Evolutionary conservation across 2,329 filamentous ascomycete genomes (phyloP).

Genomic region (Beauveria brongniartii): DNA sequence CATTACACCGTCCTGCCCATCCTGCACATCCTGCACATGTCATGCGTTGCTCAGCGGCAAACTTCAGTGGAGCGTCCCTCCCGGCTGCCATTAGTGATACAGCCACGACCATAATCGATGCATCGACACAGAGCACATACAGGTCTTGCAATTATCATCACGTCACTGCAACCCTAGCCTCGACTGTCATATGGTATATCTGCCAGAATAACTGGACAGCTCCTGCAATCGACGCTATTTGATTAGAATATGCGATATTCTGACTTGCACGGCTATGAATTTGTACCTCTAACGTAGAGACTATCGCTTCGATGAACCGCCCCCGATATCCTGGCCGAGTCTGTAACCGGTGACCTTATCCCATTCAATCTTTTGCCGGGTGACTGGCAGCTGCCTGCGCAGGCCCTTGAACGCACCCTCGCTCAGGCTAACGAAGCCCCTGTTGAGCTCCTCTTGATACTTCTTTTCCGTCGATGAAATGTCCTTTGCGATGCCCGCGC

Average conservation of each 20-base stretch:
- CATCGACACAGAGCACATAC: not conserved
- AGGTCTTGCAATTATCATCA: no score
- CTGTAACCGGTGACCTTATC: conserved; percentile 94
- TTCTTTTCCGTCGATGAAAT: conserved; percentile 77
- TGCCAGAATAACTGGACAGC: not conserved
- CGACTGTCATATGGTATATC: not conserved
- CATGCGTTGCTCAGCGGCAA: not conserved
- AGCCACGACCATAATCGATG: not conserved
- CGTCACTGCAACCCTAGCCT: no score
- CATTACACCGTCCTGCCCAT: not conserved
- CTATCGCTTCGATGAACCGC: conserved; percentile 51
- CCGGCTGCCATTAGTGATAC: not conserved
- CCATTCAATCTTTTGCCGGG: conserved; percentile 98
- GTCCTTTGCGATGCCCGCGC: conserved; percentile 64
- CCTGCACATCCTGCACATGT: not conserved
- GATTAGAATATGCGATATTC: not conserved
- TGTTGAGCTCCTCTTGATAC: conserved; percentile 94
- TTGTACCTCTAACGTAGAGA: not conserved
- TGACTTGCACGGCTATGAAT: not conserved
- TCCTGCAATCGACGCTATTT: not conserved
- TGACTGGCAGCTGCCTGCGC: conserved; percentile 88
- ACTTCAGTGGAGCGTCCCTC: not conserved
- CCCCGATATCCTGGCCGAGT: conserved; percentile 71
- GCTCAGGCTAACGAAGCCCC: conserved; percentile 77
- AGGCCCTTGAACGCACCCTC: conserved; percentile 94